A percentile compares a stretch with the other conserved stretches of the same genome.
Conservation (phyloP, 768 basidiomycete species). For the Ramaria rubella region DNA sequence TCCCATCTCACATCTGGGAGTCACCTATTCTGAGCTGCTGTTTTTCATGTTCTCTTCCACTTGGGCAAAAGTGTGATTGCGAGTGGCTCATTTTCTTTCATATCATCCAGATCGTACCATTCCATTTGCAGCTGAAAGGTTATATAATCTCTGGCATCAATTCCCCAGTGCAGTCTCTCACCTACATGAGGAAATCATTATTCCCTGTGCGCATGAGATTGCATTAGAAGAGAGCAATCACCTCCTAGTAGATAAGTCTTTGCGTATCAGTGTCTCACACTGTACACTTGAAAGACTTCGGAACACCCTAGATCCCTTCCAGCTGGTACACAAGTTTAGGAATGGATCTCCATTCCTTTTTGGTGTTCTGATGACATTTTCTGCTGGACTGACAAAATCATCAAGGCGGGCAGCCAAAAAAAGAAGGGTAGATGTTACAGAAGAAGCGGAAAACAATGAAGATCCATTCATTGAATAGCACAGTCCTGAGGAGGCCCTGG, state of each 20-base stretch:
- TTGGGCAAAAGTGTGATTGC: no score
- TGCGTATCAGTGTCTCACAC: not conserved
- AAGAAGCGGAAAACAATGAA: not conserved
- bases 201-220: not conserved
- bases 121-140: no score
- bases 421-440: not conserved
- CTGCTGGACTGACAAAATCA: not conserved
- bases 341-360: not conserved
- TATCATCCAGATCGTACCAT: not conserved
- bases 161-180: not conserved
- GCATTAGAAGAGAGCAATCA: not conserved
- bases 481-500: not conserved
- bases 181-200: not conserved
- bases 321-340: not conserved
- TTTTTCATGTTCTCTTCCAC: no score
- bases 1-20: not conserved
- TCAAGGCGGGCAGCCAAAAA: not conserved
- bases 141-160: no score
- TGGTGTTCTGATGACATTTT: no score
- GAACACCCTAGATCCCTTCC: not conserved
- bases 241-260: not conserved
- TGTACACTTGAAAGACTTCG: not conserved
- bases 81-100: not conserved
- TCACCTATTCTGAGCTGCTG: not conserved
- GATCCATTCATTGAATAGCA: not conserved